Evolutionary conservation across 2,329 filamentous ascomycete genomes (phyloP).

Genomic region (Epichloe scottii): DNA sequence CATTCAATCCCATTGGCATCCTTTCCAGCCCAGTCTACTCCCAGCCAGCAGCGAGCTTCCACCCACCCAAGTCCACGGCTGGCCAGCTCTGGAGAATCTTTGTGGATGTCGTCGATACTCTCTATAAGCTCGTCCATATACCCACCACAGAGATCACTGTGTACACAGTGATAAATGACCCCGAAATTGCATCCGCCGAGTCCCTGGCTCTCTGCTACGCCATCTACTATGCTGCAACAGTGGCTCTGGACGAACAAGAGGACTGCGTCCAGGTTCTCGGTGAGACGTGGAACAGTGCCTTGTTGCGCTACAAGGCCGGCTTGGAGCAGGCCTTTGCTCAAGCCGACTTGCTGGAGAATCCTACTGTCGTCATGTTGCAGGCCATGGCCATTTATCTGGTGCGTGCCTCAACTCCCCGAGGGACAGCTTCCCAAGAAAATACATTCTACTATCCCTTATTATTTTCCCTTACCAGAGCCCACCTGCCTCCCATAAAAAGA

Average conservation of each 20-base stretch:
- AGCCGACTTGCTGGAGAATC: slow-evolving; percentile 27
- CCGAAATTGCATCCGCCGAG: slow-evolving; percentile 14
- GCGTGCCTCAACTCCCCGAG: slow-evolving; percentile 2
- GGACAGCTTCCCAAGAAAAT: too few relatives aligned
- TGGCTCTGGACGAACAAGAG: slow-evolving; percentile 26
- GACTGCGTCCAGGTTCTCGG: slow-evolving; percentile 15
- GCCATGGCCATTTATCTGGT: slow-evolving; percentile 27
- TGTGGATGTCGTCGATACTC: slow-evolving; percentile 16
- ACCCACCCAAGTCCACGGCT: slow-evolving; percentile 15
- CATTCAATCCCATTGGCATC: slow-evolving; percentile 21
- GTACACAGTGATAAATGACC: slow-evolving; percentile 20
- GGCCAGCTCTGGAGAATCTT: slow-evolving; percentile 20
- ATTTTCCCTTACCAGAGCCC: too few relatives aligned
- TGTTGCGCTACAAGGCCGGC: slow-evolving; percentile 19
- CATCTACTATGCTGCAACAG: slow-evolving; percentile 36
- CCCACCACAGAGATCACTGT: slow-evolving; percentile 19
- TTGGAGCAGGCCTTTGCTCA: slow-evolving; percentile 26
- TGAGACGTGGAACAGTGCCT: slow-evolving; percentile 11
- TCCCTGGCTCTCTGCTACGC: slow-evolving; percentile 28
- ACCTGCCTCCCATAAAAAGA: too few relatives aligned
- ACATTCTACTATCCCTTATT: too few relatives aligned
- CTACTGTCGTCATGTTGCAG: slow-evolving; percentile 22
- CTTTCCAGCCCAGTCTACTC: slow-evolving; percentile 15
- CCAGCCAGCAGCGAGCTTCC: slow-evolving; percentile 10
- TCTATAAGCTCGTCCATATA: slow-evolving; percentile 17